phyloP scores from a whole-genome alignment of 2,329 filamentous ascomycete genomes.

The Beauveria sp. region DNA sequence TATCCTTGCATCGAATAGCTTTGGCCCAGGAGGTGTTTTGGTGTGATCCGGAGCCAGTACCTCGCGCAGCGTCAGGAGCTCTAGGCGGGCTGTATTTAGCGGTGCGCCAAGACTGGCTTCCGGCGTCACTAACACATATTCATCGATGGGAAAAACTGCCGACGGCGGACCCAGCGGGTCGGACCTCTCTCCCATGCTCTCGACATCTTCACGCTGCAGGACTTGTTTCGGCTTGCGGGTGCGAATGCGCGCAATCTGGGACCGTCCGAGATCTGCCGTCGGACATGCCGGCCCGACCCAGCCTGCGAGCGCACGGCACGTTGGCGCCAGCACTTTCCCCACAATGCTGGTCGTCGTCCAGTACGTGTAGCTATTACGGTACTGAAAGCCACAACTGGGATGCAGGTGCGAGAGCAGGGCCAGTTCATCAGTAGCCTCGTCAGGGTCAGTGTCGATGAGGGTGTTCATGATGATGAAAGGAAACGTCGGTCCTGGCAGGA shows the following conservation, averaged over 20 bases:
- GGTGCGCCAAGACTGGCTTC: slow-evolving; percentile 46
- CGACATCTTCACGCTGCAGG: slow-evolving; percentile 52
- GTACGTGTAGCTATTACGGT: slow-evolving; percentile 66
- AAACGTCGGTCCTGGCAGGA: slow-evolving; percentile 61
- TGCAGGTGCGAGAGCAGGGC: slow-evolving; percentile 61
- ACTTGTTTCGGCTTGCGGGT: slow-evolving; percentile 49
- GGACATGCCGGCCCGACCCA: slow-evolving; percentile 69
- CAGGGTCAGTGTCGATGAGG: slow-evolving; percentile 66
- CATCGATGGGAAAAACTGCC: slow-evolving; percentile 54
- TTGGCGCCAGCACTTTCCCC: slow-evolving; percentile 67
- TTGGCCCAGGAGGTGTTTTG: slow-evolving; percentile 26
- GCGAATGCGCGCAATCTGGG: slow-evolving; percentile 63
- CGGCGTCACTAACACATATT: slow-evolving; percentile 57
- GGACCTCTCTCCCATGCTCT: slow-evolving; percentile 59
- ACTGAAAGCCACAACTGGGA: slow-evolving; percentile 67
- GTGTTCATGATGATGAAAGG: slow-evolving; percentile 75
- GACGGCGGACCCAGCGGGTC: slow-evolving; percentile 60
- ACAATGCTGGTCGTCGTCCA: slow-evolving; percentile 67
- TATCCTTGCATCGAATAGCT: slow-evolving; percentile 52
- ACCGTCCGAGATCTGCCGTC: slow-evolving; percentile 57
- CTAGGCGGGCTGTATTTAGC: slow-evolving; percentile 58
- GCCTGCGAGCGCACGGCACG: slow-evolving; percentile 61
- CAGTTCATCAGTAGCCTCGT: slow-evolving; percentile 56
- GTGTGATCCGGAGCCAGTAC: slow-evolving; percentile 12
- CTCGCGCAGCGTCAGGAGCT: slow-evolving; percentile 55